A percentile compares a stretch with the other conserved stretches of the same genome.
These are phyloP conservation scores for Nicotiana noctiflora DNA, from an alignment of 257 asterid genomes.

Conservation along the genomic window DNA sequence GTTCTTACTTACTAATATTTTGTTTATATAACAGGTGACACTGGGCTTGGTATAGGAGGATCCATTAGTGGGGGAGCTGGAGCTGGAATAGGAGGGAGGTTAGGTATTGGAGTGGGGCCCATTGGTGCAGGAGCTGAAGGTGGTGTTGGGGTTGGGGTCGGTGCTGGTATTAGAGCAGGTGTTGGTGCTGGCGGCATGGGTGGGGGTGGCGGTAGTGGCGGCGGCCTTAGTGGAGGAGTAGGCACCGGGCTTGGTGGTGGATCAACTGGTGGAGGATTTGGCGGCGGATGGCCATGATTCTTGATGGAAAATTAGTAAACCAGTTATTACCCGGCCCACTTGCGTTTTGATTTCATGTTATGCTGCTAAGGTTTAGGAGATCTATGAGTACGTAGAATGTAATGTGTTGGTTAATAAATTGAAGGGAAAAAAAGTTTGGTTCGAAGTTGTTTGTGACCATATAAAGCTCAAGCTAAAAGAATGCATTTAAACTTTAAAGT, in stretches of 20 bases:
- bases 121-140: conserved; percentile 28
- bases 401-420: conserved; percentile 6
- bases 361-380: neutral
- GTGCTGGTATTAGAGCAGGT: conserved; percentile 20
- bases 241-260: neutral
- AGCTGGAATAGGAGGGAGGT: conserved; percentile 21
- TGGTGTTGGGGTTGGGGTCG: conserved; percentile 16
- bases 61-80: conserved; percentile 26
- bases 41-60: conserved; percentile 20
- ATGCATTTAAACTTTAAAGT: too few species aligned
- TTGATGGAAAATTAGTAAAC: neutral
- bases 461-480: too few species aligned
- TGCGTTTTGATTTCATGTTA: neutral
- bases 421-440: neutral
- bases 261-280: neutral
- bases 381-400: neutral
- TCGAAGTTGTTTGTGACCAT: neutral
- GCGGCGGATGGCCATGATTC: conserved; percentile 11
- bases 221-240: neutral
- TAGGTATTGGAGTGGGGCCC: conserved; percentile 24
- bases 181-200: conserved; percentile 16
- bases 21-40: neutral
- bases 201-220: neutral
- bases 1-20: neutral
- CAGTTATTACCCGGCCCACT: neutral